Evolutionary conservation across 352 stramenopile genomes (phyloP), one percentile per base, ranked within the genome.

Genomic region (Pythium insidiosum): DNA sequence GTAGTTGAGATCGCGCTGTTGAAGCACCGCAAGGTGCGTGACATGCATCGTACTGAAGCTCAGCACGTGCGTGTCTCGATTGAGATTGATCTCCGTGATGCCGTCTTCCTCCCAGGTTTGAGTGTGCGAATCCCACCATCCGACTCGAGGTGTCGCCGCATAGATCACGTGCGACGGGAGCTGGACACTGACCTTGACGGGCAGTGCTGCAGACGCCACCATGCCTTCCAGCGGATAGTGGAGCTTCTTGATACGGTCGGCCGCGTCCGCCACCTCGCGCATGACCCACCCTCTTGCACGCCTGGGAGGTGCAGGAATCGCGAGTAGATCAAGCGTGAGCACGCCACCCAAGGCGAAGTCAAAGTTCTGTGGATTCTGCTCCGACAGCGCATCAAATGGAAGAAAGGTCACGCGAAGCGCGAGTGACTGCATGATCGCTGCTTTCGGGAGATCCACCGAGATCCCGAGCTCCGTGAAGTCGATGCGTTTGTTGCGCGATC

Each of bases 21-120:
- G 71, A 1, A 91, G 61, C 21, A 86, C 58, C 1, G 78, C 78
- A 15, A 88, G 51, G 29, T 88, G 70, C 38, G 75, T 85, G 20
- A 88, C 63, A n/a, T 76, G 69, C 55, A 88, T 69, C 2, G 75
- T 88, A 22, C 62, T 85, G 56, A 91, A 88, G 40, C 47, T 80
- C 19, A 91, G 54, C 4, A 63, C 55, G 44, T 73, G 75, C 0
- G 66, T 84, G 22, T 88, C 73, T 19, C 68, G 44, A 39, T 73
- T 52, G 38, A 77, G 77, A 0, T 65, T 25, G 10, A 88, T 53
- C 16, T 88, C 78, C 3, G 64, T 74, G 41, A 91, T 67, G n/a
- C 78, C 78, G 38, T 91, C 78, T 56, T 91, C 73, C 30, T 83
- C 60, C 78, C 75, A 88, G 38, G 46, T 61, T 48, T 79, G 53